Evolutionary conservation across 495 filamentous ascomycete species (phyloP).

Genomic region (Penicillium waksmanii): DNA sequence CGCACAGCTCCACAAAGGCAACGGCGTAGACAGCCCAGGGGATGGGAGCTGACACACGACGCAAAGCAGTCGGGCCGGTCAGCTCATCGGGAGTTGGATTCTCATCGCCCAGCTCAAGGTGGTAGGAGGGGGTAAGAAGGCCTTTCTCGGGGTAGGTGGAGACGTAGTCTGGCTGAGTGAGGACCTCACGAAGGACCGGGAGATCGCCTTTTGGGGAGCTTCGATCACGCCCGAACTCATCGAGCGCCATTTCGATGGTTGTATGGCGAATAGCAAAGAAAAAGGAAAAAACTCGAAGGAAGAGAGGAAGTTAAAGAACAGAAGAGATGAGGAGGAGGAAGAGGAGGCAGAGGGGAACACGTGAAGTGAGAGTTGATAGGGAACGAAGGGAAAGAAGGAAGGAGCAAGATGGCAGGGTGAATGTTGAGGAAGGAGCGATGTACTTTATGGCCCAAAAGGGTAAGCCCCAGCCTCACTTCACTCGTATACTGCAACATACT

Average conservation of each 20-base stretch:
- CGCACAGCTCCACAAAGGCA: conserved; percentile 33
- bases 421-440: conserved; percentile 1
- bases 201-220: conserved; percentile 1
- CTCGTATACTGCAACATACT: too few species aligned
- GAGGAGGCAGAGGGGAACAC: background rate
- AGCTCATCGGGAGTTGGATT: conserved; percentile 23
- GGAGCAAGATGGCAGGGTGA: background rate
- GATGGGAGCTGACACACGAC: conserved; percentile 29
- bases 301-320: background rate
- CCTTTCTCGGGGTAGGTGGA: conserved; percentile 22
- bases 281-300: background rate
- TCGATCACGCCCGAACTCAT: background rate
- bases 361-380: background rate
- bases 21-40: conserved; percentile 30
- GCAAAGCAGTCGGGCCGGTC: conserved; percentile 19
- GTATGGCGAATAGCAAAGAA: background rate
- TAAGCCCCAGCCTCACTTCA: too few species aligned
- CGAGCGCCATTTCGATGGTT: conserved; percentile 13
- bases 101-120: conserved; percentile 22
- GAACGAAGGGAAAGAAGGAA: background rate
- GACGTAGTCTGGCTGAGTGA: conserved; percentile 22
- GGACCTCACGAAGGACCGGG: background rate
- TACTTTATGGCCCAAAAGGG: too few species aligned
- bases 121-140: conserved; percentile 19
- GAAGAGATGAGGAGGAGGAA: background rate